Base-by-base conservation (phyloP, 1,284 basidiomycete genomes). In the Coriolopsis trogii region DNA sequence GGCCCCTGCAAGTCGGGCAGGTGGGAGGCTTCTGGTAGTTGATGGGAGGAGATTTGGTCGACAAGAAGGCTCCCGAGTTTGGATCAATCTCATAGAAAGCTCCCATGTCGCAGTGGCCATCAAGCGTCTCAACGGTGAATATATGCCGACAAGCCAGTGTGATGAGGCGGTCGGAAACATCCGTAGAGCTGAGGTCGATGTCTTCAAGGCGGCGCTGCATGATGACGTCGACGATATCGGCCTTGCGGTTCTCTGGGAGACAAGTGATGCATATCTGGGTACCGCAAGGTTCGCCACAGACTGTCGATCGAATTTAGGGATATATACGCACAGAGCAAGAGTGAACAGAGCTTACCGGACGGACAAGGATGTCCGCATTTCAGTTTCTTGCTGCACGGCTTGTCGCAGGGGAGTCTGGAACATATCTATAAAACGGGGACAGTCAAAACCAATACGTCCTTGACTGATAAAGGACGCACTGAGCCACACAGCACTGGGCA, bases 401-500 rank as follows among this genome's bases (percentile, higher is more conserved):
- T 51, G 55, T 90, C 82, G 53, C 87, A 89, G 0, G 89, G 89
- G 2, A 87, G 65, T 7, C 86, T 78, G 6, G 79, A 75, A 62
- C 89, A 90, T 16, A 86, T 77, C 86, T 89, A 51, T 0, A 9
- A 25, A 33, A 15, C 9, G 48, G 6, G 10, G 26, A 12, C 18
- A 24, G 6, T 48, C 36, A 3, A 49, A 6, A 9, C 44, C 3
- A 18, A 13, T 2, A 20, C 16, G 24, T 31, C n/a, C 2, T n/a
- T 3, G 4, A 18, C n/a, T 7, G 7, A 20, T n/a, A 31, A 21
- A 23, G 6, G 2, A 72, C 82, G 69, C 53, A 87, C 87, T 26
- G 84, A 86, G 10, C 85, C 86, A 59, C 89, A 91, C 0, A 83
- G 78, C n/a, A 87, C 75, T 0, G 80, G 80, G 51, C 88, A 90